Conservation (phyloP, 2,329 filamentous ascomycete genomes). For the Penicillium sp. region DNA sequence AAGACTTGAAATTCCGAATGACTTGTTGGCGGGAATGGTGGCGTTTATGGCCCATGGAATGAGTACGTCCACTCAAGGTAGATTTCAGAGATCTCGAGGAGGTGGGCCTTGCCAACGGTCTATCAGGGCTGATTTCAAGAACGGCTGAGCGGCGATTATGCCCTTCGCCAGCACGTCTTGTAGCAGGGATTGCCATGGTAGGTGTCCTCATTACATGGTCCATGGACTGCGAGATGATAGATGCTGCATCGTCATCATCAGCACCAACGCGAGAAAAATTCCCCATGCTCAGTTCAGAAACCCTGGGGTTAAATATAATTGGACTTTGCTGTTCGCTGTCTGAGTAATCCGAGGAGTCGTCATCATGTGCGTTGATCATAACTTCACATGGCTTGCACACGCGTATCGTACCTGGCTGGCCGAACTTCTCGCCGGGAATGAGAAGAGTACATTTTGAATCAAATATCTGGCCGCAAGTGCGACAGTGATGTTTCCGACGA, state of each 20-base stretch:
- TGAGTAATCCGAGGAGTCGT: conserved; percentile 90
- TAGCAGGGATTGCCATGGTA: conserved; percentile 69
- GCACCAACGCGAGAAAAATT: conserved; percentile 48
- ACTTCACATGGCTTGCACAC: conserved; percentile 92
- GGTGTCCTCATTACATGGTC: conserved; percentile 57
- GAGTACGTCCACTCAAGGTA: conserved; percentile 68
- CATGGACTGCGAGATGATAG: conserved; percentile 51
- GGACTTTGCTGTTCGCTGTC: conserved; percentile 67
- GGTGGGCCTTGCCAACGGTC: conserved; percentile 80
- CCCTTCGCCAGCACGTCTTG: conserved; percentile 71
- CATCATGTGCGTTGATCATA: conserved; percentile 88
- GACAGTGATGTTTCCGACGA: conserved; percentile 93
- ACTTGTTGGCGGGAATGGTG: conserved; percentile 88
- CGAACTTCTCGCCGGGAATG: conserved; percentile 86
- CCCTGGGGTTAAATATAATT: conserved; percentile 65
- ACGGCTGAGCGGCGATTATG: conserved; percentile 84
- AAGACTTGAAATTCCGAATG: conserved; percentile 73
- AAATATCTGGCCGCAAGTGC: conserved; percentile 96
- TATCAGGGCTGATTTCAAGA: conserved; percentile 84
- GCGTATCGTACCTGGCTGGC: conserved; percentile 79
- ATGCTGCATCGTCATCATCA: conserved; percentile 53
- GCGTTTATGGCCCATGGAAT: conserved; percentile 80
- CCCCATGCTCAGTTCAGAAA: conserved; percentile 61
- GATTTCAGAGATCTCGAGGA: conserved; percentile 90
- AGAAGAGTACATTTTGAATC: conserved; percentile 93